A percentile compares a stretch with the other conserved stretches of the same genome.
Conservation (phyloP, 129 eudicot species). For the Apium graveolens region DNA sequence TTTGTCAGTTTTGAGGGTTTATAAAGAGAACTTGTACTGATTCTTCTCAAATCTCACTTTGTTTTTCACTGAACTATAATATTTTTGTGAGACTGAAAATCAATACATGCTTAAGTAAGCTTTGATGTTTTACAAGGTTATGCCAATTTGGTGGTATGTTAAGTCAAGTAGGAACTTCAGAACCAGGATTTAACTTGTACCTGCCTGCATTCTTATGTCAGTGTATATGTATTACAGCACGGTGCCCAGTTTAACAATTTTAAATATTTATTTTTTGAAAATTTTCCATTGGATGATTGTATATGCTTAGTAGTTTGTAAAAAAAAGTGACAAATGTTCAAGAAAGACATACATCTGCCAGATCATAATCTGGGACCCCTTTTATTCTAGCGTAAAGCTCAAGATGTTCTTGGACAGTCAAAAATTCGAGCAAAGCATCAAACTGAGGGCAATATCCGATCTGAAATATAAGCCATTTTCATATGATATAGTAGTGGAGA, state of each 20-base stretch:
- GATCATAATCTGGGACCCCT: constrained; percentile 71
- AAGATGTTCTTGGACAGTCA: constrained; percentile 83
- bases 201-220: neutral
- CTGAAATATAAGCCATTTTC: constrained; percentile 30
- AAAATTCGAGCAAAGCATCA: constrained; percentile 83
- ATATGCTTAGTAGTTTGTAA: neutral
- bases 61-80: neutral
- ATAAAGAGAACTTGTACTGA: neutral
- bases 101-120: neutral
- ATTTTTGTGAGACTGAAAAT: neutral
- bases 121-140: neutral
- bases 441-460: constrained; percentile 98
- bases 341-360: constrained; percentile 52
- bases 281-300: neutral
- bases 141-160: neutral
- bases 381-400: constrained; percentile 92
- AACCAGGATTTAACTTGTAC: neutral
- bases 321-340: constrained; percentile 5
- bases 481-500: neutral
- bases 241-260: neutral
- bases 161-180: neutral
- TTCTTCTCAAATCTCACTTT: neutral
- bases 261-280: neutral
- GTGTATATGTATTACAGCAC: neutral
- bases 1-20: neutral